Percentiles rank a stretch among this genome's conserved stretches.
These are phyloP conservation scores for Cystofilobasidium capitatum DNA, from an alignment of 768 basidiomycete species.

Conservation along the genomic window DNA sequence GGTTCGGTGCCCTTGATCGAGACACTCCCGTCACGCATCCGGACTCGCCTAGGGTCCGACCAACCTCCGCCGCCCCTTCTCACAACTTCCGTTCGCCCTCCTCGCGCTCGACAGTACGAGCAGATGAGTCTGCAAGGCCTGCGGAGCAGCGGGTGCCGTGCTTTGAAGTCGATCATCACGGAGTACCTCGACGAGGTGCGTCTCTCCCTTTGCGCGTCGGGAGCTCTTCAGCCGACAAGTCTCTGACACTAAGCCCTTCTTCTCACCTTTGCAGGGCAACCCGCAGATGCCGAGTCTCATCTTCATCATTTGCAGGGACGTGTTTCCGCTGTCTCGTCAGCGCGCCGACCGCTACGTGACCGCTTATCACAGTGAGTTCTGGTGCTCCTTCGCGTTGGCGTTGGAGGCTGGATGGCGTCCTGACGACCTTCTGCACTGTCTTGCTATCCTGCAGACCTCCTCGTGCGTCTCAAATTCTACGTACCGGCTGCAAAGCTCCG, in stretches of 20 bases:
- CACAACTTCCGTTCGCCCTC: too few relatives aligned
- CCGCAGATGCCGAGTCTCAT: constrained; percentile 19
- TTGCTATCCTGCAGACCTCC: not conserved
- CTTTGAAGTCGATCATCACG: not conserved
- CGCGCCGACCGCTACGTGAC: constrained; percentile 15
- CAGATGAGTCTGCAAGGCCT: constrained; percentile 1
- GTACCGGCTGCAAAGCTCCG: constrained; percentile 5
- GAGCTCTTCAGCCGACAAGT: not conserved
- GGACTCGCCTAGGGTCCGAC: not conserved
- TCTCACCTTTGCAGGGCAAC: constrained; percentile 7
- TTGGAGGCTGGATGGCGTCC: not conserved
- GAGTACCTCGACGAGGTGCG: constrained; percentile 14
- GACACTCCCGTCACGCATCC: not conserved
- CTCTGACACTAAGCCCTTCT: not conserved
- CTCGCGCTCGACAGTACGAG: not conserved
- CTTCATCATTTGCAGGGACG: constrained; percentile 8
- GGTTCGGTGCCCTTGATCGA: not conserved
- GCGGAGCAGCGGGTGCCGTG: not conserved
- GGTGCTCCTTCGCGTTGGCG: too few relatives aligned
- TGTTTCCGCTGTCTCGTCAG: not conserved
- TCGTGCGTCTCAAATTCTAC: constrained; percentile 13
- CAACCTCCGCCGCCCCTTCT: too few relatives aligned
- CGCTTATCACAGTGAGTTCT: constrained; percentile 13
- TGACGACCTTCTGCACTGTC: not conserved
- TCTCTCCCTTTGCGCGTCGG: not conserved